Conservation (phyloP, 768 basidiomycete genomes). For the Tylopilus intermedius region DNA sequence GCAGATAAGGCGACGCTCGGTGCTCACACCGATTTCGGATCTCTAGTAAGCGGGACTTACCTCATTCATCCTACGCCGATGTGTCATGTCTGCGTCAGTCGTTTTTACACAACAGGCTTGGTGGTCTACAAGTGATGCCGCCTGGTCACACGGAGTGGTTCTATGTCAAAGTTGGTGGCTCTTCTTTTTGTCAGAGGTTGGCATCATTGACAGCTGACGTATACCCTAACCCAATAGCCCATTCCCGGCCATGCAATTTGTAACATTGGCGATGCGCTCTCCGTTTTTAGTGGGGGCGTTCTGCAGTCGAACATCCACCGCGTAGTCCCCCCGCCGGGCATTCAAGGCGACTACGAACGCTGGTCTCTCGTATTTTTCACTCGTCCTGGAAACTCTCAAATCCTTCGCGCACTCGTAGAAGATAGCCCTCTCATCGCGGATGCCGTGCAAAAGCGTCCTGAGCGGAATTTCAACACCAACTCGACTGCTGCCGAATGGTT, state of each 20-base stretch:
- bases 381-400: slow-evolving; percentile 50
- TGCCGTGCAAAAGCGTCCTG: slow-evolving; percentile 33
- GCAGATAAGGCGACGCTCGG: slow-evolving; percentile 46
- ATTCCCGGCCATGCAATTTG: slow-evolving; percentile 55
- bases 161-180: slow-evolving; percentile 49
- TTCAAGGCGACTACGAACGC: slow-evolving; percentile 47
- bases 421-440: slow-evolving; percentile 49
- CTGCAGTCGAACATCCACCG: slow-evolving; percentile 61
- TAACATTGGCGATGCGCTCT: slow-evolving; percentile 59
- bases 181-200: background rate
- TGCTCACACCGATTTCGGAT: slow-evolving; percentile 72
- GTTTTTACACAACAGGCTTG: slow-evolving; percentile 65
- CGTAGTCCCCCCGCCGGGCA: slow-evolving; percentile 58
- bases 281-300: slow-evolving; percentile 60
- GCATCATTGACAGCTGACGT: background rate
- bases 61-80: background rate
- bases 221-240: slow-evolving; percentile 30
- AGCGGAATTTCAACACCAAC: slow-evolving; percentile 34
- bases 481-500: slow-evolving; percentile 41
- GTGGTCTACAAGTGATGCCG: slow-evolving; percentile 64
- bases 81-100: slow-evolving; percentile 35
- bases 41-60: slow-evolving; percentile 41
- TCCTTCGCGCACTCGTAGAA: slow-evolving; percentile 48
- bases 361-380: slow-evolving; percentile 71
- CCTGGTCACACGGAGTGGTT: slow-evolving; percentile 61